phyloP scores from a whole-genome alignment of 2,329 filamentous ascomycete species.

The Calonectria honghensis region DNA sequence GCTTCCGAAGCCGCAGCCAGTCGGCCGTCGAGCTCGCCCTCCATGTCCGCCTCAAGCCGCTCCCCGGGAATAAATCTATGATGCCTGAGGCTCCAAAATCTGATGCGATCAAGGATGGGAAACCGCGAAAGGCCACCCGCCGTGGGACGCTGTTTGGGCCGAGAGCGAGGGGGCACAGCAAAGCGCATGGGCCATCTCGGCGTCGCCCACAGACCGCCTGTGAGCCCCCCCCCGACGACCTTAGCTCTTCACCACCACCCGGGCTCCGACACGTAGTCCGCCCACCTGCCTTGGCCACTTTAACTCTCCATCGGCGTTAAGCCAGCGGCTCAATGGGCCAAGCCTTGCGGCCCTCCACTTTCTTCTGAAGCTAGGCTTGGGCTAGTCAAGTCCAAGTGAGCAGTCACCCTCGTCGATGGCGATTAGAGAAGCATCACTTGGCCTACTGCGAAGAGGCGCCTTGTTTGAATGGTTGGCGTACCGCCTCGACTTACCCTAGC shows the following conservation, averaged over 20 bases:
- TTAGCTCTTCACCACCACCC: constrained; percentile 44
- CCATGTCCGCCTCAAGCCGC: constrained; percentile 42
- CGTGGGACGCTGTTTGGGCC: constrained; percentile 25
- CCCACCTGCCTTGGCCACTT: constrained; percentile 40
- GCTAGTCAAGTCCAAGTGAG: constrained; percentile 31
- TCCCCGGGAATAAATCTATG: constrained; percentile 52
- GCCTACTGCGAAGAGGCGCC: not conserved
- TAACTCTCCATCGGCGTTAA: constrained; percentile 47
- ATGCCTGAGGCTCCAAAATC: constrained; percentile 50
- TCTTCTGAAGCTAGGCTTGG: constrained; percentile 30
- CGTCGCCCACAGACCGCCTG: constrained; percentile 49
- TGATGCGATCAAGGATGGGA: constrained; percentile 52
- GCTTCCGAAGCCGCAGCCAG: constrained; percentile 48
- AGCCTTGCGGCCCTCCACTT: constrained; percentile 35
- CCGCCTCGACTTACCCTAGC: constrained; percentile 24
- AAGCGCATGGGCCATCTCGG: constrained; percentile 42
- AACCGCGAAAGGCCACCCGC: constrained; percentile 50
- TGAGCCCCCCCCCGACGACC: constrained; percentile 36
- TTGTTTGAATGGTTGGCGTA: constrained; percentile 17
- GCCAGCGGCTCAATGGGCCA: constrained; percentile 43
- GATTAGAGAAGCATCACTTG: constrained; percentile 14
- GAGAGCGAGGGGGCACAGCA: constrained; percentile 35
- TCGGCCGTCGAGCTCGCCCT: constrained; percentile 44
- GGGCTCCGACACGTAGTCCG: constrained; percentile 47
- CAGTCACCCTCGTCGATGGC: constrained; percentile 6